Percentiles rank a stretch among this genome's conserved stretches.
phyloP scores from a whole-genome alignment of 2,329 filamentous ascomycete genomes.

The Botryotinia globosa region DNA sequence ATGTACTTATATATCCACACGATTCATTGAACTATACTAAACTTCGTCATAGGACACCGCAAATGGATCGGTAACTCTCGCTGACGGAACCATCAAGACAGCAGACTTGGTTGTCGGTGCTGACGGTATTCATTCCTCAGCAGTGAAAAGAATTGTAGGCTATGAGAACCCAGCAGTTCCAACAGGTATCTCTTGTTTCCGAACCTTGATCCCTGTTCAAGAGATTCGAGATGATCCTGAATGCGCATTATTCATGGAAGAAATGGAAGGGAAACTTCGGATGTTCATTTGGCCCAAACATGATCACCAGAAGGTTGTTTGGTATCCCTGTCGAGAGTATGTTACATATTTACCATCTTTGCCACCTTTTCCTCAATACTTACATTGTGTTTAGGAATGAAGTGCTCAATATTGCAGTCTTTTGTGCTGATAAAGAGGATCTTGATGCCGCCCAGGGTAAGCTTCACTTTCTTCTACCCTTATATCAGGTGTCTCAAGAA shows the following conservation, averaged over 20 bases:
- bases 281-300: conserved; percentile 41
- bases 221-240: conserved; percentile 39
- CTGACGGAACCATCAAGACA: conserved; percentile 43
- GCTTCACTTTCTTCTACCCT: background rate
- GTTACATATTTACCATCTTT: conserved; percentile 43
- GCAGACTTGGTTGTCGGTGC: conserved; percentile 54
- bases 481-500: background rate
- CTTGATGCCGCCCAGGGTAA: background rate
- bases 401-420: conserved; percentile 26
- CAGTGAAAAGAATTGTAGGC: background rate
- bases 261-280: conserved; percentile 32
- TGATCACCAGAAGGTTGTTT: conserved; percentile 44
- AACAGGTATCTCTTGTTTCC: conserved; percentile 29
- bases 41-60: conserved; percentile 1
- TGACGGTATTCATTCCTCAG: conserved; percentile 46
- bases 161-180: conserved; percentile 6
- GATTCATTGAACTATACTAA: background rate
- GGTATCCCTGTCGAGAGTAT: conserved; percentile 50
- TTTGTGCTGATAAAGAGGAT: conserved; percentile 23
- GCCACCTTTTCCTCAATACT: conserved; percentile 22
- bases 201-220: conserved; percentile 29
- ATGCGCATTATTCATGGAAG: conserved; percentile 38
- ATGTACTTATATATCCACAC: conserved; percentile 8
- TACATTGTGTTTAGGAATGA: conserved; percentile 23
- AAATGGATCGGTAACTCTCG: conserved; percentile 45